These are phyloP conservation scores for Fusarium sp. DNA, from an alignment of 2,329 filamentous ascomycete genomes.

Conservation along the genomic window DNA sequence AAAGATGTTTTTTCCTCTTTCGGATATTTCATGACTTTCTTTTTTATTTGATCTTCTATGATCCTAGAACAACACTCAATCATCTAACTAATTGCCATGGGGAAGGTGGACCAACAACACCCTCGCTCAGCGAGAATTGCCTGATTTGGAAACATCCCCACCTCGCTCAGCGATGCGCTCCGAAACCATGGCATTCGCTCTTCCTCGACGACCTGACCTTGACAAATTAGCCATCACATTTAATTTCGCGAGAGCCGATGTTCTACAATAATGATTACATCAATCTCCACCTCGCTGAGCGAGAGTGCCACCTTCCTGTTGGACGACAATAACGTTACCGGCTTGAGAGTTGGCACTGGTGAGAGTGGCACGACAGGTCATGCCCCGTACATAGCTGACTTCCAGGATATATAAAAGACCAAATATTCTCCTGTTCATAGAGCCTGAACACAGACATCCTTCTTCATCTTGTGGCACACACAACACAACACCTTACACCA, in stretches of 20 bases:
- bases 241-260: background rate
- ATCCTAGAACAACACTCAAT: no score
- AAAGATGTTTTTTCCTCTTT: no score
- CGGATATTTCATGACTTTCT: no score
- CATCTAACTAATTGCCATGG: background rate
- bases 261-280: background rate
- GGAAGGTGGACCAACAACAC: background rate
- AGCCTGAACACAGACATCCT: no score
- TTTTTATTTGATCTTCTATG: background rate
- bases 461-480: no score
- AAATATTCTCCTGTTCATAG: no score
- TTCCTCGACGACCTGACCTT: background rate
- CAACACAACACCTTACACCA: no score
- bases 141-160: background rate
- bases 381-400: no score
- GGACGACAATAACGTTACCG: background rate
- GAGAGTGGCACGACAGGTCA: background rate
- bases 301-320: background rate
- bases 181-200: background rate
- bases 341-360: fast-evolving
- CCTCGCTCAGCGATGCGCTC: background rate
- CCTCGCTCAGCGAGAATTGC: background rate
- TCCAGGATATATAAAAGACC: background rate
- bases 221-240: background rate
- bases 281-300: conserved; percentile 6